Conservation (phyloP, 1,284 basidiomycete species). For the Porogramme epimiltina region DNA sequence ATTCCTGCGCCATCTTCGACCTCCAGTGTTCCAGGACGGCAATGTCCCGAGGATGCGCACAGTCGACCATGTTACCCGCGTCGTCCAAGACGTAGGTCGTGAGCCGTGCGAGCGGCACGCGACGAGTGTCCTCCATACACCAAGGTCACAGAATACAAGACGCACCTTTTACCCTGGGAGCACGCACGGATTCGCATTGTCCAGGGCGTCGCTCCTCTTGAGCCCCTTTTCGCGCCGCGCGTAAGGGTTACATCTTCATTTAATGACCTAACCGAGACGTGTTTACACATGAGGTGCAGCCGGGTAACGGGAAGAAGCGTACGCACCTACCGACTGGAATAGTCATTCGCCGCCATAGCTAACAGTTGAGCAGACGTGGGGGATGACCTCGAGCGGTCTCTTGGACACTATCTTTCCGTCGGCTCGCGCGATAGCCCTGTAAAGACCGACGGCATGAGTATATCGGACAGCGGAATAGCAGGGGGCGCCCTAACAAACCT, state of each 20-base stretch:
- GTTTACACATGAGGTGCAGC: neutral
- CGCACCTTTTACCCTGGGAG: slow-evolving; percentile 89
- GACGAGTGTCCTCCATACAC: neutral
- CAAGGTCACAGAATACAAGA: slow-evolving; percentile 2
- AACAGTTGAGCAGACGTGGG: slow-evolving; percentile 91
- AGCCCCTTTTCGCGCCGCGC: slow-evolving; percentile 93
- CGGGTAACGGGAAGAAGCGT: slow-evolving; percentile 17
- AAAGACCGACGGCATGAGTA: neutral
- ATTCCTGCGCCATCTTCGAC: slow-evolving; percentile 91
- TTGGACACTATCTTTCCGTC: slow-evolving; percentile 90
- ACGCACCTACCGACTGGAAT: slow-evolving; percentile 82
- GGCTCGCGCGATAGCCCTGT: slow-evolving; percentile 84
- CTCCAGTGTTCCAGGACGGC: slow-evolving; percentile 90
- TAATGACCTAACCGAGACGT: slow-evolving; percentile 58
- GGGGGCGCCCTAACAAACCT: too few relatives aligned
- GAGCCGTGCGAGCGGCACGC: slow-evolving; percentile 93
- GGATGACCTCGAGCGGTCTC: slow-evolving; percentile 88
- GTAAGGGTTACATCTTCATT: slow-evolving; percentile 92
- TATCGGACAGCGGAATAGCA: too few relatives aligned
- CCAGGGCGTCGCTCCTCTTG: slow-evolving; percentile 86
- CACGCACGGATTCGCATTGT: slow-evolving; percentile 90
- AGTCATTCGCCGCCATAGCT: slow-evolving; percentile 91
- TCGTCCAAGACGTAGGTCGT: slow-evolving; percentile 91
- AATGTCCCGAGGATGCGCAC: slow-evolving; percentile 89
- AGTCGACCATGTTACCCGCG: slow-evolving; percentile 93